Evolutionary conservation across 805 yeast species (phyloP), one percentile per base, ranked within the genome.

Genomic region (Hanseniaspora lindneri): DNA sequence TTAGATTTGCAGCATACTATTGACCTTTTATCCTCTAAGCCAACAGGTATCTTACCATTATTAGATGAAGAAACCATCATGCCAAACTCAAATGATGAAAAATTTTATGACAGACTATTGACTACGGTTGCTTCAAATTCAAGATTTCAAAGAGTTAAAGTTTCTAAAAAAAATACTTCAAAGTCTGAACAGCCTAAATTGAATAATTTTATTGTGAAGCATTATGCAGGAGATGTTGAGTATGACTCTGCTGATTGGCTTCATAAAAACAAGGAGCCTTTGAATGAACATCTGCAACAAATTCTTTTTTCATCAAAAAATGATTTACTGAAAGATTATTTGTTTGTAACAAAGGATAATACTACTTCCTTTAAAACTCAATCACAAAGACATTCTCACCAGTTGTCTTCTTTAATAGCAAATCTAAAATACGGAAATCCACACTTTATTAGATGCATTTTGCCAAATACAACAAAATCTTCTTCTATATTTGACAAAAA

Each of bases 191-290:
- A 8, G 4, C 9, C 7, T 7, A 16, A 36, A 14, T 17, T 35
- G n/a, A 40, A 47, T 7, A 37, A 42, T 27, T 92, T 92, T 58
- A 70, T 84, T 5, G 70, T 92, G 19, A 79, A 82, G 51, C 99
- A 92, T 65, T 92, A 92, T 65, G 99, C 99, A 21, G 96, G 95
- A 9, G 79, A 78, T 50, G 99, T 92, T n/a, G 95, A 88, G 58
- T 92, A 92, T 63, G 76, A 83, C 29, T 81, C 86, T 20, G 88
- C 82, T 17, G 89, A 88, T 28, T 92, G 98, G 98, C 67, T 92
- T 23, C 85, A 85, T 53, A 92, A 92, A 65, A 92, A 92, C 61
- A 84, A 83, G 55, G 98, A 92, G 60, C 98, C 97, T 0, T 70
- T 92, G 33, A 84, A 80, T 56, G 94, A 85, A 43, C 76, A 79